These are phyloP conservation scores for Halophytophthora batemanensis DNA, from an alignment of 352 stramenopile species.

Conservation along the genomic window DNA sequence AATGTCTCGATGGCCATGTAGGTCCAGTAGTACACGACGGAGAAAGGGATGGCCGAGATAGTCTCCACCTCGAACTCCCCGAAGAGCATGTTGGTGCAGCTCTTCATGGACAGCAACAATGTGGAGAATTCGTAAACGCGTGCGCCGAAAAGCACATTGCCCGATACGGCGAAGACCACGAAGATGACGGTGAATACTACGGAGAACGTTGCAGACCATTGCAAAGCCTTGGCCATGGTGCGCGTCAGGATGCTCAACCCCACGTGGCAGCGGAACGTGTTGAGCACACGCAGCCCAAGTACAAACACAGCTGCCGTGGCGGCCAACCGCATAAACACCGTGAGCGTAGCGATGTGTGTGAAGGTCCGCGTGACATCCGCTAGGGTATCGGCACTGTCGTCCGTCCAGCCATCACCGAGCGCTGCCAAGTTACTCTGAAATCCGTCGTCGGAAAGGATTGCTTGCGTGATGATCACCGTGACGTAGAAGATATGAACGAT, in stretches of 20 bases:
- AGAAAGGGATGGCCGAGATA: slow-evolving; percentile 32
- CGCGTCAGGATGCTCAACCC: slow-evolving; percentile 53
- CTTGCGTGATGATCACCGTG: slow-evolving; percentile 20
- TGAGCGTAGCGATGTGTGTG: slow-evolving; percentile 28
- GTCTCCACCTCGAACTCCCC: slow-evolving; percentile 52
- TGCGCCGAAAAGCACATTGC: slow-evolving; percentile 51
- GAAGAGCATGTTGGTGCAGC: slow-evolving; percentile 69
- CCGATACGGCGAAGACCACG: slow-evolving; percentile 42
- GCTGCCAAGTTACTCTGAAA: slow-evolving; percentile 26
- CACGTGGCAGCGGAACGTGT: slow-evolving; percentile 48
- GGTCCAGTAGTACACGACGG: slow-evolving; percentile 60
- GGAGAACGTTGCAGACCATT: slow-evolving; percentile 48
- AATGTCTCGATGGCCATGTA: slow-evolving; percentile 67
- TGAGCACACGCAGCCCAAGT: slow-evolving; percentile 35
- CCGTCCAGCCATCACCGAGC: slow-evolving; percentile 9
- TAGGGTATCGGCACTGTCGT: slow-evolving; percentile 4
- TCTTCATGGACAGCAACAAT: slow-evolving; percentile 34
- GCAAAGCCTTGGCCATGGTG: slow-evolving; percentile 44
- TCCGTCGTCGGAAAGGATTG: slow-evolving; percentile 6
- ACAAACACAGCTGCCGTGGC: slow-evolving; percentile 32
- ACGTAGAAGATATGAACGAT: slow-evolving; percentile 36
- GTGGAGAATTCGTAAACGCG: slow-evolving; percentile 51
- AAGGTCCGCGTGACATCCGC: slow-evolving; percentile 19
- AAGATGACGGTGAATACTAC: slow-evolving; percentile 55
- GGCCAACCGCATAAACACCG: slow-evolving; percentile 27